Conservation (phyloP, 2,329 filamentous ascomycete genomes). For the Onygena corvina region DNA sequence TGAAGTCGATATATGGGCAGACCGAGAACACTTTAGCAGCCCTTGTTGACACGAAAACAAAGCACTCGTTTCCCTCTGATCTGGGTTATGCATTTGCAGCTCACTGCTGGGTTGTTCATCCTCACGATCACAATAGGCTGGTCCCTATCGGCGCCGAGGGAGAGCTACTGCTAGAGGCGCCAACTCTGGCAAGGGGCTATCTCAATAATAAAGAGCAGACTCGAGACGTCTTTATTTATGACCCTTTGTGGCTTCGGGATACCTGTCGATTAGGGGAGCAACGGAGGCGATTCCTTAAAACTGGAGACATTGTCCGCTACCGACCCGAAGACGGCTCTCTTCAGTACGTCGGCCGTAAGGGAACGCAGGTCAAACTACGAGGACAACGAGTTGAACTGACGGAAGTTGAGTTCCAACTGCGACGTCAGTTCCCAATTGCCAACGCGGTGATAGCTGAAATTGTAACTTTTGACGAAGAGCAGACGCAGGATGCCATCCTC, state of each 20-base stretch:
- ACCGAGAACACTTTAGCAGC: constrained; percentile 21
- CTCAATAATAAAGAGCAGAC: constrained; percentile 30
- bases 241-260: too few relatives aligned
- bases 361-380: constrained; percentile 22
- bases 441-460: not conserved
- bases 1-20: constrained; percentile 25
- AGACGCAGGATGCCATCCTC: not conserved
- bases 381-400: constrained; percentile 22
- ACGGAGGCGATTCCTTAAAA: constrained; percentile 17
- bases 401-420: constrained; percentile 20
- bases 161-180: constrained; percentile 30
- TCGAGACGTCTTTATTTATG: constrained; percentile 21
- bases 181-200: constrained; percentile 30
- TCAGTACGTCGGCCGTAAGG: constrained; percentile 19
- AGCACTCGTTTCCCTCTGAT: constrained; percentile 21
- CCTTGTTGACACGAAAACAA: constrained; percentile 23
- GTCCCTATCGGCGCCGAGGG: constrained; percentile 29
- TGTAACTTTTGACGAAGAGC: not conserved
- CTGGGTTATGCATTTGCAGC: constrained; percentile 24
- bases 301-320: constrained; percentile 22
- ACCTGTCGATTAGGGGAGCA: not conserved
- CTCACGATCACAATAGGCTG: constrained; percentile 23
- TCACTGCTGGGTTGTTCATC: constrained; percentile 26
- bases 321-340: constrained; percentile 17
- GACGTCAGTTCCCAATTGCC: constrained; percentile 10